Evolutionary conservation across 495 filamentous ascomycete genomes (phyloP).

Genomic region (Collariella sp.): DNA sequence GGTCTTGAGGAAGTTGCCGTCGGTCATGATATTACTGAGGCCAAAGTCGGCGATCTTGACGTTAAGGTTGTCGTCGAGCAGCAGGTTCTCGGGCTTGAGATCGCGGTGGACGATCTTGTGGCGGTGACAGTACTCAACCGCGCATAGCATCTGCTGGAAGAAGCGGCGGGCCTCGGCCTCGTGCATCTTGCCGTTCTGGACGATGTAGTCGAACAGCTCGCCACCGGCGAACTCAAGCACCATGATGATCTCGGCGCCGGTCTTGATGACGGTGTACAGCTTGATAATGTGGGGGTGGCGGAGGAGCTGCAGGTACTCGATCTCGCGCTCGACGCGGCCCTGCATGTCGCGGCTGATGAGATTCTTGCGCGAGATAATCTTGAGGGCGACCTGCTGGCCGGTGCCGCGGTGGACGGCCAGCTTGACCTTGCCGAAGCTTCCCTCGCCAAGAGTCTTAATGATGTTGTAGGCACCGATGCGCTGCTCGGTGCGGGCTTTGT

Average conservation of each 20-base stretch:
- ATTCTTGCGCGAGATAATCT: slow-evolving; percentile 94
- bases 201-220: slow-evolving; percentile 96
- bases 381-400: slow-evolving; percentile 88
- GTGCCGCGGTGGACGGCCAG: slow-evolving; percentile 84
- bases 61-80: slow-evolving; percentile 87
- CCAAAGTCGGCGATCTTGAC: slow-evolving; percentile 99
- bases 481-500: slow-evolving; percentile 53
- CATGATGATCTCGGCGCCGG: slow-evolving; percentile 91
- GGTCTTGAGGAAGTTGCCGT: slow-evolving; percentile 97
- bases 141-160: slow-evolving; percentile 99
- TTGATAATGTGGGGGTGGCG: slow-evolving; percentile 99
- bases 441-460: slow-evolving; percentile 85
- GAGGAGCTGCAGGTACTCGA: slow-evolving; percentile 91
- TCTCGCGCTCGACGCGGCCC: slow-evolving; percentile 91
- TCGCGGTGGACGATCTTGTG: slow-evolving; percentile 99
- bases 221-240: slow-evolving; percentile 95
- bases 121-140: slow-evolving; percentile 96
- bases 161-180: slow-evolving; percentile 89
- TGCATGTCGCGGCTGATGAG: slow-evolving; percentile 94
- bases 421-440: slow-evolving; percentile 97
- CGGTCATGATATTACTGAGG: slow-evolving; percentile 98
- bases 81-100: slow-evolving; percentile 92
- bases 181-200: slow-evolving; percentile 77
- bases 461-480: slow-evolving; percentile 86
- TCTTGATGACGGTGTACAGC: slow-evolving; percentile 97